A percentile compares a stretch with the other conserved stretches of the same genome.
These are phyloP conservation scores for Metschnikowia borealis DNA, from an alignment of 805 yeast genomes.

Conservation along the genomic window DNA sequence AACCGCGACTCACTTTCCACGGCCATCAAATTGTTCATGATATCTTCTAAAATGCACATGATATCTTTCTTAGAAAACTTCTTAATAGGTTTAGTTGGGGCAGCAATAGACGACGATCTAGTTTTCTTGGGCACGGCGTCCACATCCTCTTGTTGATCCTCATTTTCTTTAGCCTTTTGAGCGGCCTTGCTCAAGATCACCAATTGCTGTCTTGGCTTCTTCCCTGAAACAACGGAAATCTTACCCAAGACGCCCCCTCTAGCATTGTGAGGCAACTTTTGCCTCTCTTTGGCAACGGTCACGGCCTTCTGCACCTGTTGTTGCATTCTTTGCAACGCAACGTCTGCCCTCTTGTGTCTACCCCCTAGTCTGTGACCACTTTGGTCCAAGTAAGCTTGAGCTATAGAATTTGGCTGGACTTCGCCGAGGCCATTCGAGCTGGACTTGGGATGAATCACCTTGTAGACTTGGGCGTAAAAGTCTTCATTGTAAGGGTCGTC, in stretches of 20 bases:
- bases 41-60: slow-evolving; percentile 69
- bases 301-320: slow-evolving; percentile 97
- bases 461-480: slow-evolving; percentile 90
- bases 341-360: slow-evolving; percentile 76
- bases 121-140: slow-evolving; percentile 20
- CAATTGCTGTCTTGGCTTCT: slow-evolving; percentile 83
- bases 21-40: slow-evolving; percentile 71
- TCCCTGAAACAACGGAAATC: slow-evolving; percentile 72
- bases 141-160: slow-evolving; percentile 19
- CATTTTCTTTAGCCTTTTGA: slow-evolving; percentile 33
- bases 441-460: slow-evolving; percentile 46
- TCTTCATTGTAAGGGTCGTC: slow-evolving; percentile 98
- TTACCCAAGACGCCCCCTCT: slow-evolving; percentile 89
- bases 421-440: slow-evolving; percentile 11
- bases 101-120: slow-evolving; percentile 29
- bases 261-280: slow-evolving; percentile 59
- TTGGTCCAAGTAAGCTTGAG: slow-evolving; percentile 86
- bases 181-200: slow-evolving; percentile 55
- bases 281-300: slow-evolving; percentile 87
- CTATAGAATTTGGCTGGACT: slow-evolving; percentile 68
- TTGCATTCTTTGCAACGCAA: slow-evolving; percentile 95
- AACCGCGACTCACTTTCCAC: slow-evolving; percentile 61
- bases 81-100: slow-evolving; percentile 29
- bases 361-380: slow-evolving; percentile 90
- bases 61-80: slow-evolving; percentile 40